Evolutionary conservation across 192 early-diverging fungal genomes (phyloP), one percentile per base, ranked within the genome.

Genomic region (Backusella psychrophila): DNA sequence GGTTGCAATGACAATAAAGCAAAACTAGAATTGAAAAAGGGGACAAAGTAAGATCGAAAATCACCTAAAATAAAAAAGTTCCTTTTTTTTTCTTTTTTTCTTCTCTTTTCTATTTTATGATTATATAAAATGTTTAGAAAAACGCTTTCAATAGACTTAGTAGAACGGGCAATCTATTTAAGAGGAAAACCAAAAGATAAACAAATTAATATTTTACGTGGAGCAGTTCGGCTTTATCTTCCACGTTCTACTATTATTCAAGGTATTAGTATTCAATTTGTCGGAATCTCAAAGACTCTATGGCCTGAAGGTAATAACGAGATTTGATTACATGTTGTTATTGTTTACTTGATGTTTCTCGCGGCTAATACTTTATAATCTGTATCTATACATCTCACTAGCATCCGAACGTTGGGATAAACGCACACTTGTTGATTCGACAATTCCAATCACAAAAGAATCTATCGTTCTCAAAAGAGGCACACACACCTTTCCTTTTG

Each of bases 251-350:
- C 35, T 23, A 42, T 66, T 23, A 68, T 81, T 15, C 53, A 81
- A 14, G 38, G 70, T 21, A 66, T 81, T 46, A 76, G 53, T 4
- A 38, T 81, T 9, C 46, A 71, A 53, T 77, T 81, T n/a, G 52
- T 81, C 59, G 80, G 80, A 2, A 44, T 73, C 29, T 72, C 80
- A 29, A 81, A 81, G 63, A 81, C 80, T 39, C 21, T 81, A 1
- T 81, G 80, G 80, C 80, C 80, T 36, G 80, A 77, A 74, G 75
- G 80, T 77, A 74, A 52, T 17, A 35, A 23, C 19, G 15, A 65
- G 65, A 26, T 2, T 9, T 23, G n/a, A 21, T 39, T 71, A 9
- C 39, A 4, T 69, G 35, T 36, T 69, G 34, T 69, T 69, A 3
- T 44, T 71, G 23, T 33, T 72, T 63, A 63, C 41, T 21, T 72